phyloP scores from a whole-genome alignment of 306 rosid genomes.

The Fragaria ananassa region DNA sequence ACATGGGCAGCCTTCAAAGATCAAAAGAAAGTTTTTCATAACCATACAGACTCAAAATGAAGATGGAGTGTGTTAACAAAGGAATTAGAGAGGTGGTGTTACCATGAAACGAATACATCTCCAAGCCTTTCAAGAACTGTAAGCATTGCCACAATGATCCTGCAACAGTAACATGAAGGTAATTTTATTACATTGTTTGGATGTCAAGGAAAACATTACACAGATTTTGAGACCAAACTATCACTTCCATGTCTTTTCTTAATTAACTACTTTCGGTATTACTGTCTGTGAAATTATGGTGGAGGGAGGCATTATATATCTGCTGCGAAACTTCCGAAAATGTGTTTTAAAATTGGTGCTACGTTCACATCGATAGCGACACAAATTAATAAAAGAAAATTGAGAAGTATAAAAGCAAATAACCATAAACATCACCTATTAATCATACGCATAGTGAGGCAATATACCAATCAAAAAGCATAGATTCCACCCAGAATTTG shows the following conservation, averaged over 20 bases:
- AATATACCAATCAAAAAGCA: slow-evolving; percentile 7
- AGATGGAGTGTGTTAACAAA: not conserved
- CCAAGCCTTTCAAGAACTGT: slow-evolving; percentile 63
- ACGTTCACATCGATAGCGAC: not conserved
- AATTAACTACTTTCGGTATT: not conserved
- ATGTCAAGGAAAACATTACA: not conserved
- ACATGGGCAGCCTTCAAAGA: slow-evolving; percentile 74
- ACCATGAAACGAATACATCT: slow-evolving; percentile 72
- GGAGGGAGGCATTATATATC: not conserved
- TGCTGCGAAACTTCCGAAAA: not conserved
- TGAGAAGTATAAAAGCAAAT: not conserved
- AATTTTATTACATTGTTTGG: not conserved
- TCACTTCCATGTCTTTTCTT: not conserved
- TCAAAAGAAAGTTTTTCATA: not conserved
- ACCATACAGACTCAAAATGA: slow-evolving; percentile 8
- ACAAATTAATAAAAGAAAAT: not conserved
- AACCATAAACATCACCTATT: not conserved
- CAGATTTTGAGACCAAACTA: not conserved
- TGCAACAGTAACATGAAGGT: slow-evolving; percentile 24
- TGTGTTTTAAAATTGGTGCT: not conserved
- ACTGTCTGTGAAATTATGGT: not conserved
- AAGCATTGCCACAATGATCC: slow-evolving; percentile 79
- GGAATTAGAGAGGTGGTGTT: not conserved
- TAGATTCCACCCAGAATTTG: not conserved
- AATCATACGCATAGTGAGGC: not conserved